Evolutionary conservation across 2,329 filamentous ascomycete genomes (phyloP), one percentile per base, ranked within the genome.

Genomic region (Fusarium sp.): DNA sequence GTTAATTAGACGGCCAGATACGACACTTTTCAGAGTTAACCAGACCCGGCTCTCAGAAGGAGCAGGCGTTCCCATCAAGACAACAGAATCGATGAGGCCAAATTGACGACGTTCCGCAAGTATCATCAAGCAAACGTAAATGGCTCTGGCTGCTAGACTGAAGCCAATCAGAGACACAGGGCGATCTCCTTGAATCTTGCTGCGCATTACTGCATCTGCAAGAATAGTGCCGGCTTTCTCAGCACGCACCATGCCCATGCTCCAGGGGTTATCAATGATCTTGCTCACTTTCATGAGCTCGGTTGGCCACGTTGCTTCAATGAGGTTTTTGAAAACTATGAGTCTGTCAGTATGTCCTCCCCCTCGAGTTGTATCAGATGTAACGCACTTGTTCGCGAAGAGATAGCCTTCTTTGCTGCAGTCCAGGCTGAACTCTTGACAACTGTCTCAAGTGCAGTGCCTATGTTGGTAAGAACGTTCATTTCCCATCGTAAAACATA

Each of bases 401-500:
- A 74, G 47, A 86, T 83, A 40, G 85, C 83, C 69, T 82, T 80
- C 69, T 82, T 84, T 4, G 93, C 92, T 59, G 87, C 84, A 36
- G 82, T 83, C 92, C 94, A 98, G n/a, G 94, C 93, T 41, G 88
- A 88, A 74, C 89, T 94, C 67, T 88, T 92, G 47, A 95, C 85
- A 67, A 97, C 87, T 2, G 88, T 90, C 60, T 91, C 89, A 63
- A 98, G 87, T 2, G 92, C 88, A 69, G 85, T 89, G 2, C 94
- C 94, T 5, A 98, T 84, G 63, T 91, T 94, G 70, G 90, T 83
- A 29, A 98, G 81, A 2, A 91, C 86, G 43, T 93, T 88, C 6
- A 91, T 83, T 77, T 98, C 96, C 88, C 92, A 98, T 48, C 91
- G 87, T 23, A 98, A 81, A 4, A 90, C 91, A 74, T 97, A 97